Percentiles rank a stretch among this genome's conserved stretches.
Conservation (phyloP, 2,329 filamentous ascomycete genomes). For the Domatiomyces catenatus region DNA sequence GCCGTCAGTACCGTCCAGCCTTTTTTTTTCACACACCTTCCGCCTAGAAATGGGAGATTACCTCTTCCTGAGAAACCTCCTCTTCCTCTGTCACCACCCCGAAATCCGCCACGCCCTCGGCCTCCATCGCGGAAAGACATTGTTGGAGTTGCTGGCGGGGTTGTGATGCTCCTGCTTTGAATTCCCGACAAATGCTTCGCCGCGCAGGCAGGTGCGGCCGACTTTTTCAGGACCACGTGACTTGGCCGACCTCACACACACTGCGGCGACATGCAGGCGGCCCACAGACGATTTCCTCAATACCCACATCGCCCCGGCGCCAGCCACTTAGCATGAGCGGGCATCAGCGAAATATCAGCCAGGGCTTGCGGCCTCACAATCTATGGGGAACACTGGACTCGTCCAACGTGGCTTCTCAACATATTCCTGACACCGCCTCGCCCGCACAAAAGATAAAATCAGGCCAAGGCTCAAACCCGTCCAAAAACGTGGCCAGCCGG, state of each 20-base stretch:
- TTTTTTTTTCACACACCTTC: conserved; percentile 12
- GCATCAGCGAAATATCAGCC: not conserved
- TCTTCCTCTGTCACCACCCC: conserved; percentile 39
- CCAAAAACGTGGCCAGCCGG: conserved; percentile 15
- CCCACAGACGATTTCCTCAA: not conserved
- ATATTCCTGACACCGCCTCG: conserved; percentile 13
- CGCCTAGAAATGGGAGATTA: conserved; percentile 22
- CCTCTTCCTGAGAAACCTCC: conserved; percentile 28
- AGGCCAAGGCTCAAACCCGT: conserved; percentile 22
- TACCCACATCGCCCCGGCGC: not conserved
- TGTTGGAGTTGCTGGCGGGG: conserved; percentile 16
- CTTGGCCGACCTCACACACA: not conserved
- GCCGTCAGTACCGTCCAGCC: conserved; percentile 6
- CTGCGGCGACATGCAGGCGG: conserved; percentile 1
- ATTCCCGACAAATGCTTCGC: not conserved
- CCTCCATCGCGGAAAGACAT: conserved; percentile 52
- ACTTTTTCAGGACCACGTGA: not conserved
- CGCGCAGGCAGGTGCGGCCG: not conserved
- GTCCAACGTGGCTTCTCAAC: conserved; percentile 11
- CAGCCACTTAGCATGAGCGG: not conserved
- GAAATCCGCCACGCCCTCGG: conserved; percentile 35
- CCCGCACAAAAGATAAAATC: conserved; percentile 15
- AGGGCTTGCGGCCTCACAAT: conserved; percentile 13
- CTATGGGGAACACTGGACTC: conserved; percentile 16
- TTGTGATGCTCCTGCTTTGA: not conserved